These are phyloP conservation scores for Cairneyella variabilis DNA, from an alignment of 495 filamentous ascomycete genomes.

Conservation along the genomic window DNA sequence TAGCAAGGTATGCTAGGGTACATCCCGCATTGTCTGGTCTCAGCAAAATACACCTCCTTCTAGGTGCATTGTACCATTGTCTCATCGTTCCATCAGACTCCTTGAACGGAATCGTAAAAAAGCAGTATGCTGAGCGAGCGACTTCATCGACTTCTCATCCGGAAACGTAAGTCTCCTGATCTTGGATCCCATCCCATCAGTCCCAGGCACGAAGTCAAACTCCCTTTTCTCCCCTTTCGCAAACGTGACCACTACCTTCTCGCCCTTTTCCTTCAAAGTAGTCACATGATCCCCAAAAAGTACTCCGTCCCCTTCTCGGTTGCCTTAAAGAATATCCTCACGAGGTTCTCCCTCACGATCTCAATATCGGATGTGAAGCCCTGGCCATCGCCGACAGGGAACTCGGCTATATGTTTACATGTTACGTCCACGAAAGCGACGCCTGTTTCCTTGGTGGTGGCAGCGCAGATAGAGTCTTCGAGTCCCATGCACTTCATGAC, in stretches of 20 bases:
- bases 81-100: slow-evolving; percentile 14
- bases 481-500: slow-evolving; percentile 50
- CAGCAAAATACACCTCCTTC: slow-evolving; percentile 33
- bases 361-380: slow-evolving; percentile 51
- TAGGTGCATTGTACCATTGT: slow-evolving; percentile 29
- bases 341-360: slow-evolving; percentile 51
- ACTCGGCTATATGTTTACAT: slow-evolving; percentile 34
- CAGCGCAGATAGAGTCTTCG: slow-evolving; percentile 39
- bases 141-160: slow-evolving; percentile 14
- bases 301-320: background rate
- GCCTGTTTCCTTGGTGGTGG: slow-evolving; percentile 38
- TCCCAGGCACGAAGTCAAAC: slow-evolving; percentile 45
- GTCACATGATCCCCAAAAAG: slow-evolving; percentile 36
- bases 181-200: slow-evolving; percentile 42
- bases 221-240: slow-evolving; percentile 25
- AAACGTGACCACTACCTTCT: slow-evolving; percentile 35
- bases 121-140: slow-evolving; percentile 28
- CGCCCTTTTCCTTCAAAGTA: slow-evolving; percentile 20
- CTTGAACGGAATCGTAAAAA: slow-evolving; percentile 34
- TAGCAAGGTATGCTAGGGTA: slow-evolving; percentile 37
- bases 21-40: slow-evolving; percentile 33
- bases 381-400: slow-evolving; percentile 36
- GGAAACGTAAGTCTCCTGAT: slow-evolving; percentile 34
- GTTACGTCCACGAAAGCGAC: slow-evolving; percentile 37
- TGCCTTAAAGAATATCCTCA: slow-evolving; percentile 37